Conservation (phyloP, 2,329 filamentous ascomycete genomes). For the Fusarium pseudoanthophilum region DNA sequence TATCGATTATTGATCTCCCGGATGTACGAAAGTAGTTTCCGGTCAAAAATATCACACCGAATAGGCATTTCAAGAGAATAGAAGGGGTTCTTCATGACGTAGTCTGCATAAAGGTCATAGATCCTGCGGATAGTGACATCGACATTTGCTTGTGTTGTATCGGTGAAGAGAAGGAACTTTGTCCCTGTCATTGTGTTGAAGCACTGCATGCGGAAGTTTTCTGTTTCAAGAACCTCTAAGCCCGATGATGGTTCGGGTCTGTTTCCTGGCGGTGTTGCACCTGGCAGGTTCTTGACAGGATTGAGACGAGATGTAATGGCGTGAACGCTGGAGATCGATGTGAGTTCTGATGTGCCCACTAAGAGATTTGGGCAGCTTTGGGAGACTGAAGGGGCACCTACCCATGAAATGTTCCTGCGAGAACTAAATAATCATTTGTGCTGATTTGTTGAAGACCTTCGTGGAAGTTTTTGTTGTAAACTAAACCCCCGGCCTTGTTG, state of each 20-base stretch:
- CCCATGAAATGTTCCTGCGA: slow-evolving; percentile 98
- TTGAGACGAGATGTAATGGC: slow-evolving; percentile 74
- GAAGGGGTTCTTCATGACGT: slow-evolving; percentile 99
- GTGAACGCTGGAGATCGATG: slow-evolving; percentile 64
- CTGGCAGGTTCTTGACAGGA: slow-evolving; percentile 58
- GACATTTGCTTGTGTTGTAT: slow-evolving; percentile 85
- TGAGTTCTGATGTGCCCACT: slow-evolving; percentile 12
- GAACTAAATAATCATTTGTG: slow-evolving; percentile 95
- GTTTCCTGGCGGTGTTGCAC: slow-evolving; percentile 53
- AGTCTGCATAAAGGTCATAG: slow-evolving; percentile 96
- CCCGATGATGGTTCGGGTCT: slow-evolving; percentile 77
- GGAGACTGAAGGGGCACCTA: slow-evolving; percentile 50
- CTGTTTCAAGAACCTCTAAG: slow-evolving; percentile 91
- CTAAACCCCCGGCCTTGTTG: slow-evolving; percentile 96
- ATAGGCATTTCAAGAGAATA: slow-evolving; percentile 98
- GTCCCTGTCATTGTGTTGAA: slow-evolving; percentile 94
- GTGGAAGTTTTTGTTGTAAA: slow-evolving; percentile 96
- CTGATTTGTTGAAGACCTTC: slow-evolving; percentile 87
- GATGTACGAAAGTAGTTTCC: slow-evolving; percentile 83
- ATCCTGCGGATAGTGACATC: slow-evolving; percentile 85
- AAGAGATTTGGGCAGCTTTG: neutral
- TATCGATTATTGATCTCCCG: slow-evolving; percentile 74
- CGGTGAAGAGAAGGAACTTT: slow-evolving; percentile 96
- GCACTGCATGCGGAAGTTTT: slow-evolving; percentile 94
- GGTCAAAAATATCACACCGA: slow-evolving; percentile 93